Conservation (phyloP, 306 rosid species). For the Amphicarpaea edgeworthii region DNA sequence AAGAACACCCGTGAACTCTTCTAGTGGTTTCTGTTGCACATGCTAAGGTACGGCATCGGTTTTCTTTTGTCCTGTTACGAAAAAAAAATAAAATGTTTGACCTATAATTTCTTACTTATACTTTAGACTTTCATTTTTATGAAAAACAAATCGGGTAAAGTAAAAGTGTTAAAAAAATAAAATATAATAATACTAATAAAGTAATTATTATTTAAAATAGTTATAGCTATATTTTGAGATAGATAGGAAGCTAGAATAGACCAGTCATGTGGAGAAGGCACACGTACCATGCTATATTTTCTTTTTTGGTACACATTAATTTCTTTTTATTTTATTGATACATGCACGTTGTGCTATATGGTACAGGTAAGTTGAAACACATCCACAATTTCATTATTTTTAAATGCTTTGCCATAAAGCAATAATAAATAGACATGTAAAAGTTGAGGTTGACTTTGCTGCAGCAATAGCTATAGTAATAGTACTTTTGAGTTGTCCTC, state of each 20-base stretch:
- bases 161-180: background rate
- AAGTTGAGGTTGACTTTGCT: slow-evolving; percentile 43
- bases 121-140: background rate
- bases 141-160: background rate
- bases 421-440: slow-evolving; percentile 13
- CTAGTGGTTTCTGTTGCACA: slow-evolving; percentile 2
- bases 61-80: too few species aligned
- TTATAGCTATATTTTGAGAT: background rate
- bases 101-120: background rate
- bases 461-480: slow-evolving; percentile 29
- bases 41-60: background rate
- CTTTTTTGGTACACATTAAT: too few species aligned
- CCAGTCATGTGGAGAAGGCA: slow-evolving; percentile 4
- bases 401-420: background rate
- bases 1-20: slow-evolving; percentile 39
- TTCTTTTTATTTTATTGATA: too few species aligned
- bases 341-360: background rate
- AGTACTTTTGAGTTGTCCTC: slow-evolving; percentile 15
- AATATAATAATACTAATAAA: background rate
- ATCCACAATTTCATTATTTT: slow-evolving; percentile 9
- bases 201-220: background rate
- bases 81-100: background rate
- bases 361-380: background rate
- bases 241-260: background rate
- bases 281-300: background rate